Evolutionary conservation across 2,329 filamentous ascomycete species (phyloP).

Genomic region (Aspergillus persii): DNA sequence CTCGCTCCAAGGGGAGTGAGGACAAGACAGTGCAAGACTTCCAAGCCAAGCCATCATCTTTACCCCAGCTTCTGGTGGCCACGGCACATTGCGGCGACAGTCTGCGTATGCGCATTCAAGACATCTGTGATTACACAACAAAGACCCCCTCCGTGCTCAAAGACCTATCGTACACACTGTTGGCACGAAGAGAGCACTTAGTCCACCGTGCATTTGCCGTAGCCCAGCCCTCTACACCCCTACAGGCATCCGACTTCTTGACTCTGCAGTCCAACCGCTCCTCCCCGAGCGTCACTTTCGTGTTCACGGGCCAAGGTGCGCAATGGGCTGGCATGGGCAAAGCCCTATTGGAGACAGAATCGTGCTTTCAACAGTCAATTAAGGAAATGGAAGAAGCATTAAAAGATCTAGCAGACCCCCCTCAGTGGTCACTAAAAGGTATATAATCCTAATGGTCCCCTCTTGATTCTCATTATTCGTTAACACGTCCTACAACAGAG

Average conservation of each 20-base stretch:
- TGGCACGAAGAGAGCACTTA: constrained; percentile 7
- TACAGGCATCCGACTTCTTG: background rate
- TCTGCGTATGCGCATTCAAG: background rate
- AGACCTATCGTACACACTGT: constrained; percentile 13
- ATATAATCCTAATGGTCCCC: background rate
- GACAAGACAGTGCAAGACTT: background rate
- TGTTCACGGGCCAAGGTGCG: constrained; percentile 22
- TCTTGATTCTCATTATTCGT: no score
- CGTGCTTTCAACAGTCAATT: background rate
- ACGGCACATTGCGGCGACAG: no score
- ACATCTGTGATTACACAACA: constrained; percentile 1
- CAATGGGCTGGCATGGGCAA: constrained; percentile 23
- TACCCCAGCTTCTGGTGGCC: no score
- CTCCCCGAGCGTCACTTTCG: constrained; percentile 4
- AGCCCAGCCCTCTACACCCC: background rate
- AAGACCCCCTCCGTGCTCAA: background rate
- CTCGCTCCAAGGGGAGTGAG: constrained; percentile 4
- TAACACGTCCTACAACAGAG: background rate
- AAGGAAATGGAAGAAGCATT: background rate
- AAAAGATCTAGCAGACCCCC: background rate
- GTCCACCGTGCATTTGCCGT: background rate
- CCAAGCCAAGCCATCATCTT: no score
- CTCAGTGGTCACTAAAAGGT: background rate
- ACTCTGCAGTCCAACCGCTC: background rate
- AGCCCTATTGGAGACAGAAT: background rate